These are phyloP conservation scores for Skeletonema marinoi DNA, from an alignment of 108 stramenopile species.

Conservation along the genomic window DNA sequence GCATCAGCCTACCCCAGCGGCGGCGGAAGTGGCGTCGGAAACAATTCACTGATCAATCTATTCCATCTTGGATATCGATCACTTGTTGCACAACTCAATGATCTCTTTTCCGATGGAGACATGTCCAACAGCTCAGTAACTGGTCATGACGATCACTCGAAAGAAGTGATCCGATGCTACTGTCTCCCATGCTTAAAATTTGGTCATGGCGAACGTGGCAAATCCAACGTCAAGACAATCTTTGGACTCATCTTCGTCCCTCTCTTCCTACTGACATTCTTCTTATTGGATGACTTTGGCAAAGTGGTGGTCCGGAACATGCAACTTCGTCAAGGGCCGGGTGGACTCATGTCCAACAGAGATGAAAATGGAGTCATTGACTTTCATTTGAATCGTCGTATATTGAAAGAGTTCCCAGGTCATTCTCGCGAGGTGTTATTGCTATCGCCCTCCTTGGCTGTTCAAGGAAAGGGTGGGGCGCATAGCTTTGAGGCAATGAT, in stretches of 20 bases:
- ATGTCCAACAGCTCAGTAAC: not conserved
- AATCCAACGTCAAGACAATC: slow-evolving; percentile 18
- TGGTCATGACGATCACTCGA: not conserved
- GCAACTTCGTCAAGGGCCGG: not conserved
- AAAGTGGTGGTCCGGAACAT: slow-evolving; percentile 7
- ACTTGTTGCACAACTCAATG: not conserved
- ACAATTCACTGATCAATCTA: not conserved
- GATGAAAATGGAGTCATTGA: slow-evolving; percentile 3
- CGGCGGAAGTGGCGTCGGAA: not conserved
- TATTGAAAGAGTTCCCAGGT: slow-evolving; percentile 17
- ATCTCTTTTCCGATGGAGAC: not conserved
- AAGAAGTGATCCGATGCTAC: slow-evolving; percentile 10
- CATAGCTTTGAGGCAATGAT: slow-evolving; percentile 18
- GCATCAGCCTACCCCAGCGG: not conserved
- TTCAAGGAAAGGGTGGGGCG: not conserved
- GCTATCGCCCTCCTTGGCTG: slow-evolving; percentile 1
- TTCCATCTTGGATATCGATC: not conserved
- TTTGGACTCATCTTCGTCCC: slow-evolving; percentile 28
- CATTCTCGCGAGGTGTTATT: slow-evolving; percentile 30
- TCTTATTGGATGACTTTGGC: slow-evolving; percentile 27
- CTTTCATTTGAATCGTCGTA: slow-evolving; percentile 10
- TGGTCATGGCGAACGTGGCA: slow-evolving; percentile 21
- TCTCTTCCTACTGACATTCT: slow-evolving; percentile 25
- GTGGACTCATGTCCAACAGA: not conserved
- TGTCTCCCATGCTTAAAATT: slow-evolving; percentile 26